Conservation (phyloP, 2,329 filamentous ascomycete genomes). For the Chrysosporium keratinophilum region DNA sequence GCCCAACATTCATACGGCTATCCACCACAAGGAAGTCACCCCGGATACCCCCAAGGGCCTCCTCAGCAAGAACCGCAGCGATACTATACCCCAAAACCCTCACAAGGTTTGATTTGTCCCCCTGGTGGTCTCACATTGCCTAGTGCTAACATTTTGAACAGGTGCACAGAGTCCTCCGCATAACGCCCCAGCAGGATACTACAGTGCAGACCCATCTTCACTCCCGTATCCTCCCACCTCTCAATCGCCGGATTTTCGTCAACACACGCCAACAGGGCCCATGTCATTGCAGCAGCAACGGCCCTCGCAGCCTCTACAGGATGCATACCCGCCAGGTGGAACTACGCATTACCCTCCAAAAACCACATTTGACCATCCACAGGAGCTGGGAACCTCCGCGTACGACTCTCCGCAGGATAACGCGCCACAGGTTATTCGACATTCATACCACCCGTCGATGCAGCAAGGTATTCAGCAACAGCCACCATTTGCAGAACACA, state of each 20-base stretch:
- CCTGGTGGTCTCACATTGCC: conserved; percentile 21
- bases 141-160: conserved; percentile 33
- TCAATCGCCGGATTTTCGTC: conserved; percentile 34
- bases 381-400: conserved; percentile 66
- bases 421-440: conserved; percentile 22
- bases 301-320: conserved; percentile 41
- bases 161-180: conserved; percentile 27
- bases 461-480: conserved; percentile 28
- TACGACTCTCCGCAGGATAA: conserved; percentile 61
- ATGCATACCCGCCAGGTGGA: conserved; percentile 32
- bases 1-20: conserved; percentile 31
- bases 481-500: conserved; percentile 20
- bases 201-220: conserved; percentile 47
- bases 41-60: conserved; percentile 26
- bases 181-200: conserved; percentile 52
- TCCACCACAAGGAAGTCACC: conserved; percentile 23
- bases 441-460: conserved; percentile 25
- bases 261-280: conserved; percentile 27
- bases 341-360: conserved; percentile 47
- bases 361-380: conserved; percentile 60
- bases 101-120: conserved; percentile 25
- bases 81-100: conserved; percentile 52
- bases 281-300: conserved; percentile 31
- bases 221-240: conserved; percentile 31
- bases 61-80: conserved; percentile 52